Evolutionary conservation across 176 grass and related monocot species (phyloP), one percentile per base, ranked within the genome.

Genomic region (Triticum dicoccoides): DNA sequence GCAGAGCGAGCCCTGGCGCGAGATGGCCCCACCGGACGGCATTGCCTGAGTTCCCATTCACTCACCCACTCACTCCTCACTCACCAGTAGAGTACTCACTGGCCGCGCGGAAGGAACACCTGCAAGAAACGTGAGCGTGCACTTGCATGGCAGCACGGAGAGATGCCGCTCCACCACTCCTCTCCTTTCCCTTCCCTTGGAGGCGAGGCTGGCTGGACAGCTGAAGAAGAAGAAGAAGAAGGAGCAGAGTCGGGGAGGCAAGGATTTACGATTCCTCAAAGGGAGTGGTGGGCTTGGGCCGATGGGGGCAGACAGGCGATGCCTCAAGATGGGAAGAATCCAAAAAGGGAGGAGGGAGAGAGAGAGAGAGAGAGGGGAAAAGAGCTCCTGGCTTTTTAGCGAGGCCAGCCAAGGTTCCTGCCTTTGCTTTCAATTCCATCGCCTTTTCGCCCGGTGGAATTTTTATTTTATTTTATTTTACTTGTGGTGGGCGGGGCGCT

Each of bases 11-110:
- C 90, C 87, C 78, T 96, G 93, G 35, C 82, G 76, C 38, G 93
- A 88, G 33, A 94, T 65, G 52, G 89, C 62, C 44, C 63, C 63
- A 5, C 80, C 79, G 80, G 92, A 87, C 81, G 88, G 84, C 96
- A 95, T 92, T 88, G 93, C 80, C 88, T 90, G 81, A 54, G 85
- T 79, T 70, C 90, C 88, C 93, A 95, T 93, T 73, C 76, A 74
- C 73, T 4, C 10, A 11, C 42, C 2, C 42, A 74, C 67, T 4
- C 44, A 12, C 44, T 47, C 44, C 8, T 9, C 13, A 9, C 30
- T 27, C 68, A 69, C 69, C 21, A 12, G 45, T 49, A 14, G 45
- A 14, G 45, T 49, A 49, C 12, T 14, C 51, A 18, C 51, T 54
- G 15, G 69, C 49, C 39, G 34, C 42, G 75, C 76, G 67, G 82